Evolutionary conservation across 2,329 filamentous ascomycete species (phyloP).

Genomic region (Ophiostoma piceae): DNA sequence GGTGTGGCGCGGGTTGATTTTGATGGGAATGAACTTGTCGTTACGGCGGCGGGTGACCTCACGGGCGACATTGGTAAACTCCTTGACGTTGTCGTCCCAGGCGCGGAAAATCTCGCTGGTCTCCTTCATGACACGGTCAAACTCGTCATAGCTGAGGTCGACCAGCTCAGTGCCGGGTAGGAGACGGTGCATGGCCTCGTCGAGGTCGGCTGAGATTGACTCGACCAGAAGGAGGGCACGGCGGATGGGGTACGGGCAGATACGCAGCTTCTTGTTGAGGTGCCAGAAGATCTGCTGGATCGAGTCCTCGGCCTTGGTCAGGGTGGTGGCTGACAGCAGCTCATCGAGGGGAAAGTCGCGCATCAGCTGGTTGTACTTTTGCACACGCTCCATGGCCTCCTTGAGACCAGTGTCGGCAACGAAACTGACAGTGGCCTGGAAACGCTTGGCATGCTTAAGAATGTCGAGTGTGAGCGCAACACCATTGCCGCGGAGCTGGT

Average conservation of each 20-base stretch:
- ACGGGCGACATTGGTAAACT: slow-evolving; percentile 95
- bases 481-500: slow-evolving; percentile 80
- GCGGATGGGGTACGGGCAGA: slow-evolving; percentile 90
- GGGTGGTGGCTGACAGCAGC: slow-evolving; percentile 81
- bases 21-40: slow-evolving; percentile 98
- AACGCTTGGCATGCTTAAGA: slow-evolving; percentile 92
- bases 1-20: slow-evolving; percentile 80
- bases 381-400: slow-evolving; percentile 90
- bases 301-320: slow-evolving; percentile 83
- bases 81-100: slow-evolving; percentile 95
- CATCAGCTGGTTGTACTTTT: slow-evolving; percentile 99
- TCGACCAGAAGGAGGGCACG: slow-evolving; percentile 91
- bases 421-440: slow-evolving; percentile 96
- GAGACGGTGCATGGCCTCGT: slow-evolving; percentile 77
- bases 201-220: slow-evolving; percentile 89
- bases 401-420: slow-evolving; percentile 92
- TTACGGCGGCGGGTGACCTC: slow-evolving; percentile 90
- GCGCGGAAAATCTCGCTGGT: slow-evolving; percentile 81
- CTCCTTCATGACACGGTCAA: slow-evolving; percentile 75
- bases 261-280: slow-evolving; percentile 94
- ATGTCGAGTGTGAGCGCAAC: slow-evolving; percentile 90
- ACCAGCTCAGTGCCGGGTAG: slow-evolving; percentile 84
- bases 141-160: slow-evolving; percentile 87
- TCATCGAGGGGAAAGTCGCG: slow-evolving; percentile 96
- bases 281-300: slow-evolving; percentile 86